Percentiles rank a stretch among this genome's conserved stretches.
Conservation (phyloP, 2,329 filamentous ascomycete genomes). For the Cadophora gregata region DNA sequence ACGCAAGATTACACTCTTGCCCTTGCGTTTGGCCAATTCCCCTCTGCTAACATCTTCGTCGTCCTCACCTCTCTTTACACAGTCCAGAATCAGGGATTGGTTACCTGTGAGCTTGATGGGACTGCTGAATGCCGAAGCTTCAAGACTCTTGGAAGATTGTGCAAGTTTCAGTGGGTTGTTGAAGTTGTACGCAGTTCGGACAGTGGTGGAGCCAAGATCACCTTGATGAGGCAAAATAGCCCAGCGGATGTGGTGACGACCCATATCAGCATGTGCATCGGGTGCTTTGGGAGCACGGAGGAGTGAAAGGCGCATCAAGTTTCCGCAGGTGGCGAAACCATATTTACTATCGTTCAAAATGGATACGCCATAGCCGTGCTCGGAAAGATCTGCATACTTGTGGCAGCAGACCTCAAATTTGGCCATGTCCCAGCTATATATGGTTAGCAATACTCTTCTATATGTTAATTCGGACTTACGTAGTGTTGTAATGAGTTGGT, state of each 20-base stretch:
- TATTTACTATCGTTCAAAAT: slow-evolving; percentile 97
- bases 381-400: slow-evolving; percentile 90
- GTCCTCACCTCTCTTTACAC: slow-evolving; percentile 91
- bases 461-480: slow-evolving; percentile 50
- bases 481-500: slow-evolving; percentile 97
- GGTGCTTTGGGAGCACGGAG: slow-evolving; percentile 90
- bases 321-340: slow-evolving; percentile 89
- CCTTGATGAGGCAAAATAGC: slow-evolving; percentile 87
- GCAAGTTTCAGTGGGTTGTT: slow-evolving; percentile 76
- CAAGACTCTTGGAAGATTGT: slow-evolving; percentile 51
- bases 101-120: slow-evolving; percentile 73
- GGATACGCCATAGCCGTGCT: slow-evolving; percentile 87
- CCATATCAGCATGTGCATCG: slow-evolving; percentile 94
- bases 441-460: slow-evolving; percentile 37
- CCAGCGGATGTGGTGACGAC: slow-evolving; percentile 84
- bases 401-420: slow-evolving; percentile 98
- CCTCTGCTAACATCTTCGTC: slow-evolving; percentile 74
- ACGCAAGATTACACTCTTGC: slow-evolving; percentile 80
- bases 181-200: slow-evolving; percentile 87
- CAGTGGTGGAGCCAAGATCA: slow-evolving; percentile 71
- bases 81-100: slow-evolving; percentile 78
- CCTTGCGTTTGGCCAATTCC: slow-evolving; percentile 68
- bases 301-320: slow-evolving; percentile 86
- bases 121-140: slow-evolving; percentile 49
- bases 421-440: slow-evolving; percentile 84